phyloP scores from a whole-genome alignment of 2,329 filamentous ascomycete species.

The Sporothrix schenckii region DNA sequence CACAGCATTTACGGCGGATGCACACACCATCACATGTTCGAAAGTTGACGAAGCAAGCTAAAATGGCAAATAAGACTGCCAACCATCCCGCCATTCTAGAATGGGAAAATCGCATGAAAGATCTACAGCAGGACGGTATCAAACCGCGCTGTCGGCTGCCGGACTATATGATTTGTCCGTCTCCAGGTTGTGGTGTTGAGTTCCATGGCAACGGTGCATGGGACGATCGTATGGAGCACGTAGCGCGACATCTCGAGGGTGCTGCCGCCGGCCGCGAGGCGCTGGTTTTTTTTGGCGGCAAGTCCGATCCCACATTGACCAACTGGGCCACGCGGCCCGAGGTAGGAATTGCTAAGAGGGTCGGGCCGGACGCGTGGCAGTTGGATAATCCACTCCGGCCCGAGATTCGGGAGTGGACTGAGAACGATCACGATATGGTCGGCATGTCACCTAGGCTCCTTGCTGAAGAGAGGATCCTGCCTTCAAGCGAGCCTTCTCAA shows the following conservation, averaged over 20 bases:
- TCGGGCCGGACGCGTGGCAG: slow-evolving; percentile 34
- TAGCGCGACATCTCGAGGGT: slow-evolving; percentile 75
- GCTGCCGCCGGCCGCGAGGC: slow-evolving; percentile 44
- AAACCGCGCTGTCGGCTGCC: slow-evolving; percentile 66
- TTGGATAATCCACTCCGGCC: slow-evolving; percentile 38
- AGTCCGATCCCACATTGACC: slow-evolving; percentile 46
- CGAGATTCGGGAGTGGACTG: slow-evolving; percentile 35
- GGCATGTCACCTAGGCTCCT: slow-evolving; percentile 3
- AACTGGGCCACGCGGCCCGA: slow-evolving; percentile 46
- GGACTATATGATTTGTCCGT: slow-evolving; percentile 61
- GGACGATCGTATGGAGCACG: slow-evolving; percentile 86
- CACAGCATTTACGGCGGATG: slow-evolving; percentile 85
- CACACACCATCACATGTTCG: slow-evolving; percentile 60
- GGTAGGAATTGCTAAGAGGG: slow-evolving; percentile 46
- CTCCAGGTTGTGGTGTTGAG: slow-evolving; percentile 57
- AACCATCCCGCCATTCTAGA: slow-evolving; percentile 37
- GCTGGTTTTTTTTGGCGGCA: slow-evolving; percentile 47
- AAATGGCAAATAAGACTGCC: slow-evolving; percentile 45
- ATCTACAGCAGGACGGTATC: slow-evolving; percentile 62
- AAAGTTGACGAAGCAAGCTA: slow-evolving; percentile 42
- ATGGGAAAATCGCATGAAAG: slow-evolving; percentile 59
- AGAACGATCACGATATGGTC: slow-evolving; percentile 2
- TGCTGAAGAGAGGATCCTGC: not conserved
- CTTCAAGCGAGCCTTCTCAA: not conserved
- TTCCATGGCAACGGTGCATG: slow-evolving; percentile 70